A percentile compares a stretch with the other conserved stretches of the same genome.
Evolutionary conservation across 352 stramenopile species (phyloP).

Genomic region (Globisporangium middletonii): DNA sequence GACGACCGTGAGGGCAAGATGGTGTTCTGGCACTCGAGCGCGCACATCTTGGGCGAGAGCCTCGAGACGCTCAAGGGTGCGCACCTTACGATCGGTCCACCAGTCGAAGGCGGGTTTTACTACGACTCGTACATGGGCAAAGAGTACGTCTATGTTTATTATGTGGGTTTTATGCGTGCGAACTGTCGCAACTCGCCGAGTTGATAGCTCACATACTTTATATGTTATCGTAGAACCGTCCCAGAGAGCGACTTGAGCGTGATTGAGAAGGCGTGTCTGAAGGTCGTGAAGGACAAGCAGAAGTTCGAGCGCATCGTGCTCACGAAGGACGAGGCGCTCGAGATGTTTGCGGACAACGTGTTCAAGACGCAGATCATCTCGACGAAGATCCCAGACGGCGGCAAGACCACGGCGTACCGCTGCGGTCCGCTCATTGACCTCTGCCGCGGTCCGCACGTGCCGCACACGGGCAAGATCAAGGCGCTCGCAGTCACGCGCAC

Average conservation of each 20-base stretch:
- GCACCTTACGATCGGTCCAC: slow-evolving; percentile 96
- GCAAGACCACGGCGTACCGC: slow-evolving; percentile 95
- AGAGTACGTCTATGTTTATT: slow-evolving; percentile 19
- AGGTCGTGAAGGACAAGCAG: slow-evolving; percentile 96
- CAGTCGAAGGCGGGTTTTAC: slow-evolving; percentile 96
- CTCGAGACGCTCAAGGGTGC: slow-evolving; percentile 96
- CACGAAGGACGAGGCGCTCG: slow-evolving; percentile 97
- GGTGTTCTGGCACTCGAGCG: slow-evolving; percentile 97
- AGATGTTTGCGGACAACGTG: slow-evolving; percentile 98
- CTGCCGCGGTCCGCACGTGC: slow-evolving; percentile 96
- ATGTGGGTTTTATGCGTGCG: not conserved
- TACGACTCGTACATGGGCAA: slow-evolving; percentile 99
- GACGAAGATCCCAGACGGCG: slow-evolving; percentile 96
- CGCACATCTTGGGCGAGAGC: slow-evolving; percentile 96
- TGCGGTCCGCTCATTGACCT: slow-evolving; percentile 97
- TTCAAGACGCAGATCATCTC: slow-evolving; percentile 97
- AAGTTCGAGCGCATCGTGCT: slow-evolving; percentile 97
- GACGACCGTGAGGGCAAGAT: slow-evolving; percentile 94
- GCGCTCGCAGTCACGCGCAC: slow-evolving; percentile 93
- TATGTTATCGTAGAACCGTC: slow-evolving; percentile 25
- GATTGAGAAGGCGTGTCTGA: slow-evolving; percentile 88
- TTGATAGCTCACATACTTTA: not conserved
- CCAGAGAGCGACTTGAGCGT: slow-evolving; percentile 79
- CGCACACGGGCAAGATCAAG: slow-evolving; percentile 95
- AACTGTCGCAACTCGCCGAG: not conserved